phyloP scores from a whole-genome alignment of 2,329 filamentous ascomycete species.

The Lecanosticta acicola region DNA sequence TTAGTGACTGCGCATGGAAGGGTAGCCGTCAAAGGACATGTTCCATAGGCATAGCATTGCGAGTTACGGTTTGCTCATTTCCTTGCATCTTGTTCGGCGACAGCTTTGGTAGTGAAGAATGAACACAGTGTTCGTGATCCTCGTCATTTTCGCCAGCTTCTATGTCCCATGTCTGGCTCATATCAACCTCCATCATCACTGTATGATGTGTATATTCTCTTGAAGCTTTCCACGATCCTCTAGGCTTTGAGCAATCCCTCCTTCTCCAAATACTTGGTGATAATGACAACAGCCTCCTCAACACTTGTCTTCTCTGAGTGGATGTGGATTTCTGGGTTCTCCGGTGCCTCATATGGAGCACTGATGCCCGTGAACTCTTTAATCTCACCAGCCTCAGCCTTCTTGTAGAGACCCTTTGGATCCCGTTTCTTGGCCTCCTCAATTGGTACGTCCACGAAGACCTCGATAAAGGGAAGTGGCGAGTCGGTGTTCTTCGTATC shows the following conservation, averaged over 20 bases:
- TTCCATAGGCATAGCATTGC: no score
- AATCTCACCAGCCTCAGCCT: conserved; percentile 87
- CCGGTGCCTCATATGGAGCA: conserved; percentile 88
- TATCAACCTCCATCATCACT: no score
- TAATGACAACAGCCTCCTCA: conserved; percentile 81
- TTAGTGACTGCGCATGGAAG: no score
- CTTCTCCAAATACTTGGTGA: conserved; percentile 70
- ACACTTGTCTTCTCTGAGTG: conserved; percentile 75
- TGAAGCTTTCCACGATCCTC: background rate
- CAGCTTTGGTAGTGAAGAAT: no score
- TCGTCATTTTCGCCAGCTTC: no score
- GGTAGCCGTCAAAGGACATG: no score
- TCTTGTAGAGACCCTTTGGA: conserved; percentile 97
- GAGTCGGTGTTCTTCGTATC: conserved; percentile 51
- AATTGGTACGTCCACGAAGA: conserved; percentile 85
- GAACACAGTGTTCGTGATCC: no score
- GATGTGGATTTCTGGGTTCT: conserved; percentile 80
- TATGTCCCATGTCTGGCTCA: no score
- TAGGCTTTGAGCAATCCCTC: conserved; percentile 45
- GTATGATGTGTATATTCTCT: no score
- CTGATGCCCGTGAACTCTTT: conserved; percentile 96
- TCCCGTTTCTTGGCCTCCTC: conserved; percentile 91
- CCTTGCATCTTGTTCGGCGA: no score
- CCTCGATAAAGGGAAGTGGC: conserved; percentile 82
- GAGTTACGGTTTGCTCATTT: no score